phyloP scores from a whole-genome alignment of 108 stramenopile genomes.

The Skeletonema marinoi region DNA sequence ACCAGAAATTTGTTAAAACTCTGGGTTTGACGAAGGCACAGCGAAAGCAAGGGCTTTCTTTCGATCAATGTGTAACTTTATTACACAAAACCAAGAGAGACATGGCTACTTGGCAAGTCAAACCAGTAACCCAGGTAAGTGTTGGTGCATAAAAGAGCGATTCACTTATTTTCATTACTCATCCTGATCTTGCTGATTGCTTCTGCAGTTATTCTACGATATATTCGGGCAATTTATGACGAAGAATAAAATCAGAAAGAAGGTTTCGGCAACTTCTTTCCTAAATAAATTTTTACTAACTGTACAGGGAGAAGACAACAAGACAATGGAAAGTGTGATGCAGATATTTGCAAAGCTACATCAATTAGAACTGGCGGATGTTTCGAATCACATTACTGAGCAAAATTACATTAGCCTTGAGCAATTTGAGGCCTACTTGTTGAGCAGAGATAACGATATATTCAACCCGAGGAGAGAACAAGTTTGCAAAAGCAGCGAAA shows the following conservation, averaged over 20 bases:
- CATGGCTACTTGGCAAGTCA: conserved; percentile 69
- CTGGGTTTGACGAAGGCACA: conserved; percentile 63
- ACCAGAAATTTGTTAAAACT: conserved; percentile 70
- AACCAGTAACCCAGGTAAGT: conserved; percentile 50
- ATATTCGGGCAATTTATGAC: conserved; percentile 52
- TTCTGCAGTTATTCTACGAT: conserved; percentile 30
- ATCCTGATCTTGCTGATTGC: background rate
- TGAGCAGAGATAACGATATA: conserved; percentile 66
- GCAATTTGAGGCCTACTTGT: conserved; percentile 71
- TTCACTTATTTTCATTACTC: background rate
- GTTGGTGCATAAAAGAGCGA: no score
- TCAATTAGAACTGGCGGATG: conserved; percentile 61
- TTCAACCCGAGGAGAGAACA: conserved; percentile 66
- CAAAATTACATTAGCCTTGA: conserved; percentile 60
- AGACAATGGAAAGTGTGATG: conserved; percentile 55
- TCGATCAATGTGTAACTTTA: conserved; percentile 82
- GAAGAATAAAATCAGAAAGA: conserved; percentile 45
- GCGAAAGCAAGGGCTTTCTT: conserved; percentile 69
- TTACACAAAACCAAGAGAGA: conserved; percentile 86
- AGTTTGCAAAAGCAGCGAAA: conserved; percentile 34
- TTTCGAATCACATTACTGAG: conserved; percentile 49
- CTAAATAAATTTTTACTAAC: conserved; percentile 56
- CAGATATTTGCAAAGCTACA: conserved; percentile 53
- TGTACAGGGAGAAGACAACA: conserved; percentile 57
- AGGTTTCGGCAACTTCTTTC: conserved; percentile 56